Evolutionary conservation across 1,284 basidiomycete genomes (phyloP).

Genomic region (Phellopilus nigrolimitatus): DNA sequence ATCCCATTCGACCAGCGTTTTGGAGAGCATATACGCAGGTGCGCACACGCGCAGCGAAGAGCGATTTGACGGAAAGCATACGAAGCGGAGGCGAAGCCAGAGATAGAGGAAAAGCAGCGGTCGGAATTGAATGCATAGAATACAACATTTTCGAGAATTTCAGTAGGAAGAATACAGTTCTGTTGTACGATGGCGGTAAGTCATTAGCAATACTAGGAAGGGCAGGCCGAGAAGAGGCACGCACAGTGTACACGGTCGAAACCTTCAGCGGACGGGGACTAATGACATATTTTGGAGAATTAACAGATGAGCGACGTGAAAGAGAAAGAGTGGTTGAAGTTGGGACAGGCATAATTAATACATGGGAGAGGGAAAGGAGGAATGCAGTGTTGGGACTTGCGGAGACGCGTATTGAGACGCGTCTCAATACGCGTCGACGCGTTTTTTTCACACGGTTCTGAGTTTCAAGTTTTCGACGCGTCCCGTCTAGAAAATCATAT

Average conservation of each 20-base stretch:
- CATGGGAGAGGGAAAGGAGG: not conserved
- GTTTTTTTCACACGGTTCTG: too few species aligned
- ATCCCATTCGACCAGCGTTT: constrained; percentile 17
- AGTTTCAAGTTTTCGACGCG: too few species aligned
- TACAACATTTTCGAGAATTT: constrained; percentile 18
- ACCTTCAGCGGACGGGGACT: constrained; percentile 5
- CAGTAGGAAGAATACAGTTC: constrained; percentile 17
- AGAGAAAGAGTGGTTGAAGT: constrained; percentile 2
- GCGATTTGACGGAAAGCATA: constrained; percentile 16
- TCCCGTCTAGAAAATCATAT: too few species aligned
- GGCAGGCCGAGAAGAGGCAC: not conserved
- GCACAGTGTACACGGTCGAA: constrained; percentile 5
- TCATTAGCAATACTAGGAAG: not conserved
- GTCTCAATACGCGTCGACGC: too few species aligned
- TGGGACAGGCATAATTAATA: constrained; percentile 9
- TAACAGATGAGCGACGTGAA: constrained; percentile 15
- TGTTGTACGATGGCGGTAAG: not conserved
- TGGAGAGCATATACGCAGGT: constrained; percentile 11
- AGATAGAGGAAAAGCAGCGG: constrained; percentile 11
- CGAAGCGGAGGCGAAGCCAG: constrained; percentile 19
- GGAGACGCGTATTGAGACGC: too few species aligned
- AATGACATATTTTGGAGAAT: constrained; percentile 6
- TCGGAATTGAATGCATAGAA: constrained; percentile 6
- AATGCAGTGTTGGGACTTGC: not conserved
- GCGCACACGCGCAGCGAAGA: constrained; percentile 12